Conservation (phyloP, 2,329 filamentous ascomycete genomes). For the Pleurostoma richardsiae region DNA sequence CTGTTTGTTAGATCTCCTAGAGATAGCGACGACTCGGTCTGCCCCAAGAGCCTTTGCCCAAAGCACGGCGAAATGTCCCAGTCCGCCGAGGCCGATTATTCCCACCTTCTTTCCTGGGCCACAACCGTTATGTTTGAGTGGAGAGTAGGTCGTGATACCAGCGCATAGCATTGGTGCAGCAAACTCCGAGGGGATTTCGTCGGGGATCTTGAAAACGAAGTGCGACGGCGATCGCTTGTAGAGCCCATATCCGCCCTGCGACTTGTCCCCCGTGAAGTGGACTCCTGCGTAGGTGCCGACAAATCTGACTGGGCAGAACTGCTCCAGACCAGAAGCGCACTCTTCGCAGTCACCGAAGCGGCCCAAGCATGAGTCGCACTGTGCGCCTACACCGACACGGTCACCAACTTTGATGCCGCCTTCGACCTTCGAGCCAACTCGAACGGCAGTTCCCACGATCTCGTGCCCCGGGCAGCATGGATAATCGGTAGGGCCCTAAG, state of each 20-base stretch:
- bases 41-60: constrained; percentile 63
- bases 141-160: constrained; percentile 61
- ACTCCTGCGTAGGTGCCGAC: constrained; percentile 49
- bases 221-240: constrained; percentile 23
- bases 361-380: constrained; percentile 46
- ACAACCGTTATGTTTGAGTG: constrained; percentile 55
- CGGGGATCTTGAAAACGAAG: constrained; percentile 43
- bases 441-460: constrained; percentile 50
- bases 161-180: constrained; percentile 63
- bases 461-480: constrained; percentile 54
- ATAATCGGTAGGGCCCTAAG: constrained; percentile 12
- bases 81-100: constrained; percentile 61
- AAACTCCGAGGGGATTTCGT: constrained; percentile 27
- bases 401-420: constrained; percentile 49
- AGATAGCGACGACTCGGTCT: constrained; percentile 54
- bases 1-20: constrained; percentile 43
- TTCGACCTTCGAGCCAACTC: constrained; percentile 39
- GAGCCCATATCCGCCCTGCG: constrained; percentile 48
- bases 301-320: constrained; percentile 28
- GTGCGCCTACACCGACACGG: constrained; percentile 56
- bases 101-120: constrained; percentile 64
- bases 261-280: constrained; percentile 44
- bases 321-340: constrained; percentile 27
- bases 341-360: constrained; percentile 29
- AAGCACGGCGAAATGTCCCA: constrained; percentile 63